Base-by-base conservation (phyloP, 306 rosid species). In the Vicia faba region DNA sequence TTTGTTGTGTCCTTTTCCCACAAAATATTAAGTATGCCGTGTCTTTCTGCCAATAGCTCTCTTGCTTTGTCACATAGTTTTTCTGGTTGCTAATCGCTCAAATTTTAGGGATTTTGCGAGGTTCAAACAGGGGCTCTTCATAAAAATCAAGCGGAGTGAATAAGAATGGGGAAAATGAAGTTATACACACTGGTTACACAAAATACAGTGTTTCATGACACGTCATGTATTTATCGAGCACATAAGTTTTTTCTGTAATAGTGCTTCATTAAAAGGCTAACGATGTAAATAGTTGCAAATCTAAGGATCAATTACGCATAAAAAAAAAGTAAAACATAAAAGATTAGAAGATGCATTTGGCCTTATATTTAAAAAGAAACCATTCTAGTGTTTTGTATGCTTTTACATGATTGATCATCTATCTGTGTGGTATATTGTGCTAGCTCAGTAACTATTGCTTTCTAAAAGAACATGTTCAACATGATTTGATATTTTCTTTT, bases 41-140 rank as follows among this genome's bases (percentile, higher is more conserved):
- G 12, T 46, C 28, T n/a, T 20, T 53, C 33, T 55, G 20, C 36
- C 72, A 64, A 19, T 19, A 18, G 33, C 62, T 16, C 16, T 48
- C 53, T 61, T 41, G 46, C 62, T 64, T 41, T 68, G 51, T 50
- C 23, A 54, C 33, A 33, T 23, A 11, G 15, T 39, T 39, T 50
- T 43, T 41, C n/a, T 31, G 39, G 56, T 38, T 57, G 11, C 65
- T 31, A 40, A 64, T 53, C 26, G 38, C 41, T 61, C 23, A 43
- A 43, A 14, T 74, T 65, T 54, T 8, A 36, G 53, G 57, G 68
- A 43, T 40, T 59, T 69, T 43, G 20, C 55, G 14, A 64, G 71
- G 57, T 65, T 57, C 14, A 50, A 75, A 35, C 15, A 41, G 41
- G 5, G 59, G 38, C 38, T 33, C 38, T 33, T 33, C 9, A 33